Percentiles rank a stretch among this genome's conserved stretches.
Evolutionary conservation across 2,329 filamentous ascomycete species (phyloP).

Genomic region (Niveomyces coronatus): DNA sequence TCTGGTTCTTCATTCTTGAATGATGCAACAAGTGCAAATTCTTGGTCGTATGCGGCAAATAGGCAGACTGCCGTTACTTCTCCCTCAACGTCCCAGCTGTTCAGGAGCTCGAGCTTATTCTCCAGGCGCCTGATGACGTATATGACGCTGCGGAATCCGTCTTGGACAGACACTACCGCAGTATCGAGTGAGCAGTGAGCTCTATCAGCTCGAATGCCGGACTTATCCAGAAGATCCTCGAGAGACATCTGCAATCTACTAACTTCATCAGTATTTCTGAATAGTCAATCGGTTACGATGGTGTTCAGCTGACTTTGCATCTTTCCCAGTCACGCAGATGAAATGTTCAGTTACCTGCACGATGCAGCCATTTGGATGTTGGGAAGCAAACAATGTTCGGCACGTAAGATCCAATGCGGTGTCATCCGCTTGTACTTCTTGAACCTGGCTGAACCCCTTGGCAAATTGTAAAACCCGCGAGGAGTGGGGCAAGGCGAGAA

Average conservation of each 20-base stretch:
- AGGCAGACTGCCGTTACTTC: conserved; percentile 6
- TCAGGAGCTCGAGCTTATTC: neutral
- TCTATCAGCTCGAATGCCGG: conserved; percentile 26
- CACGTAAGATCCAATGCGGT: conserved; percentile 41
- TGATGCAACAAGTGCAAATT: conserved; percentile 1
- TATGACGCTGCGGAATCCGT: neutral
- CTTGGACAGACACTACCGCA: conserved; percentile 33
- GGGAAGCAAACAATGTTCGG: conserved; percentile 39
- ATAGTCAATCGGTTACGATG: neutral
- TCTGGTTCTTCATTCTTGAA: neutral
- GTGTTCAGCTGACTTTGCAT: neutral
- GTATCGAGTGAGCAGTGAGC: conserved; percentile 29
- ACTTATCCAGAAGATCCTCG: conserved; percentile 21
- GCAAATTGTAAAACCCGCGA: conserved; percentile 40
- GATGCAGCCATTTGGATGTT: conserved; percentile 25
- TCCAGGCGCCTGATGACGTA: neutral
- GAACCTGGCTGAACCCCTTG: conserved; percentile 34
- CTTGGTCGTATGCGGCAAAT: neutral
- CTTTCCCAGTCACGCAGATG: neutral
- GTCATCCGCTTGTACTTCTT: conserved; percentile 29
- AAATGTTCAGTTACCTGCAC: neutral
- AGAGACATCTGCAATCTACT: conserved; percentile 21
- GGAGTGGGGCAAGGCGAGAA: conserved; percentile 39
- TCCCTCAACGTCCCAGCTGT: conserved; percentile 1
- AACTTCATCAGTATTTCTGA: neutral